Conservation (phyloP, 768 basidiomycete genomes). For the Leccinum pellstonianum region DNA sequence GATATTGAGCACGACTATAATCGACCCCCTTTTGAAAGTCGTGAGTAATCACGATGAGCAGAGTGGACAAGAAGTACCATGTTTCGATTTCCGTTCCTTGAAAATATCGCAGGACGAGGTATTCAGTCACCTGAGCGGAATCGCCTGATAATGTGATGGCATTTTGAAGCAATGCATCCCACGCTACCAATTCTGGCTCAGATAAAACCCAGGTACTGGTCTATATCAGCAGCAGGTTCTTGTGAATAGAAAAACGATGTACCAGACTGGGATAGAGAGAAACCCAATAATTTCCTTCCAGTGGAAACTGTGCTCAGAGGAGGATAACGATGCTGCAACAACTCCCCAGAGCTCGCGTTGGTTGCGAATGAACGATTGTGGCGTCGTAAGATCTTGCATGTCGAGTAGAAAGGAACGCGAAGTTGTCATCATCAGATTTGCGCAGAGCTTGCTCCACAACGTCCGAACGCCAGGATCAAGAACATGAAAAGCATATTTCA, state of each 20-base stretch:
- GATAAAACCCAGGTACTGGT: conserved; percentile 48
- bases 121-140: conserved; percentile 11
- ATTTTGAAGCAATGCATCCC: conserved; percentile 39
- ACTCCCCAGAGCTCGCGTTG: conserved; percentile 49
- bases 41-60: conserved; percentile 10
- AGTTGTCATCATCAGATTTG: conserved; percentile 43
- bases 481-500: conserved; percentile 45
- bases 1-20: conserved; percentile 16
- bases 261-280: conserved; percentile 51
- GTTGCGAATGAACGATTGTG: conserved; percentile 22
- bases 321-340: conserved; percentile 37
- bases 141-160: conserved; percentile 26
- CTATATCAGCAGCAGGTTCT: conserved; percentile 3
- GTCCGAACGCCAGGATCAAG: conserved; percentile 37
- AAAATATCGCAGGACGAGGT: conserved; percentile 15
- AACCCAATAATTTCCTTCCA: conserved; percentile 47
- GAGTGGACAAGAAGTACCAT: conserved; percentile 18
- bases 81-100: conserved; percentile 15
- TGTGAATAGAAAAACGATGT: conserved; percentile 6
- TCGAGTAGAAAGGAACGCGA: conserved; percentile 40
- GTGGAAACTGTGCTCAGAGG: conserved; percentile 21
- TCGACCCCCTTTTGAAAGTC: conserved; percentile 21
- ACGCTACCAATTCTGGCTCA: conserved; percentile 39
- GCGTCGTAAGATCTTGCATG: conserved; percentile 27
- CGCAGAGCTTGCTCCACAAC: conserved; percentile 51